phyloP scores from a whole-genome alignment of 2,329 filamentous ascomycete genomes.

The Penicillium sp. region DNA sequence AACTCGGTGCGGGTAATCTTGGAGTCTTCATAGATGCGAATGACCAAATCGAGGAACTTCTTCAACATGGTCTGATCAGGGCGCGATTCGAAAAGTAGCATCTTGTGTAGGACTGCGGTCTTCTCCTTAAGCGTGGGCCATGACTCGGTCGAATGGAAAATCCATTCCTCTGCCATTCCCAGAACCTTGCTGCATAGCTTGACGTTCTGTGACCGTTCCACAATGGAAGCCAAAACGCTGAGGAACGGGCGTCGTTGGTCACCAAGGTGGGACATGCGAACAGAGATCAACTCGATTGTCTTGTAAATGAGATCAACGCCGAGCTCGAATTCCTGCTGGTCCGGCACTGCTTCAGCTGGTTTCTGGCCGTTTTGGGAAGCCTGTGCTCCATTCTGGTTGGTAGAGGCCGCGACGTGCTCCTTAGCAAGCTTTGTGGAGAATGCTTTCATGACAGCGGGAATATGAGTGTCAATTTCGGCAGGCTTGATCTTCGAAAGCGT shows the following conservation, averaged over 20 bases:
- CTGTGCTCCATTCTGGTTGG: constrained; percentile 47
- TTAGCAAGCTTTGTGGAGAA: constrained; percentile 88
- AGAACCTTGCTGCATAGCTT: constrained; percentile 88
- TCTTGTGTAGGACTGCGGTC: constrained; percentile 97
- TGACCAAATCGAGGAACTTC: constrained; percentile 92
- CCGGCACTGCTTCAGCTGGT: constrained; percentile 49
- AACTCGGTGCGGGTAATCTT: constrained; percentile 94
- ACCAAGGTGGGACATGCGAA: constrained; percentile 87
- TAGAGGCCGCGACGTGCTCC: constrained; percentile 80
- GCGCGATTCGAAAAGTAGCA: constrained; percentile 90
- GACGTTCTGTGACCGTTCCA: constrained; percentile 89
- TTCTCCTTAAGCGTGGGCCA: constrained; percentile 99
- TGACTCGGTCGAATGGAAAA: constrained; percentile 90
- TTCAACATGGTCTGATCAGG: constrained; percentile 79
- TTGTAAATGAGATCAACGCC: constrained; percentile 91
- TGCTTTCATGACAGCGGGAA: constrained; percentile 84
- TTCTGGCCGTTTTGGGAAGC: constrained; percentile 38
- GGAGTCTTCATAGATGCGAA: constrained; percentile 95
- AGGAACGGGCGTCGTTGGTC: constrained; percentile 91
- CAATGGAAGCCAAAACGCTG: constrained; percentile 88
- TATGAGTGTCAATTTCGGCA: constrained; percentile 84
- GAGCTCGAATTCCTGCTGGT: constrained; percentile 77
- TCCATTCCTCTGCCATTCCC: constrained; percentile 91
- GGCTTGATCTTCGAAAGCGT: constrained; percentile 82
- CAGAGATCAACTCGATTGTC: constrained; percentile 86